Evolutionary conservation across 169 alveolate genomes (phyloP), one percentile per base, ranked within the genome.

Genomic region (Ichthyophthirius multifiliis): DNA sequence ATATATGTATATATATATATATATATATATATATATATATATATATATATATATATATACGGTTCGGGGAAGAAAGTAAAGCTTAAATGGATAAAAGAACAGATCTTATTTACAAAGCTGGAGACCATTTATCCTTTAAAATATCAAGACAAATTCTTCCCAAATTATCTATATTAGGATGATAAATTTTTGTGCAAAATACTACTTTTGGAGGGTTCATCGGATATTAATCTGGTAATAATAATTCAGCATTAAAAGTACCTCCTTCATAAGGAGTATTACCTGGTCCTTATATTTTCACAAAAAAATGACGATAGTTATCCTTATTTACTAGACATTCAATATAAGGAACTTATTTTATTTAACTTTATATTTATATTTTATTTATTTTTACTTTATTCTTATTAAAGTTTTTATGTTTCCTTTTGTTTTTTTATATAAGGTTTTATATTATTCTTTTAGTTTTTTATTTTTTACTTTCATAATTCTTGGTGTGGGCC

Each of bases 71-170:
- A 48, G 99, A 95, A 65, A 98, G 94, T 71, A 98, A 94, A 34
- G 99, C 99, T 89, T 98, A 99, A 35, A 98, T 98, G 44, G 99
- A 95, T 39, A 98, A 93, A 82, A 98, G 90, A 20, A 98, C 99
- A 10, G 99, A 97, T 83, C 99, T 92, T 31, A 98, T 97, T 89
- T 98, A 99, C 80, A 98, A 93, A 39, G 99, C 99, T 13, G 99
- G 99, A 89, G 99, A 96, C 99, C 99, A 98, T 90, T 98, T 98
- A 90, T 98, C 99, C 91, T 98, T 98, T 85, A 98, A 89, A 63
- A 98, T 97, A 90, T 98, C 99, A 79, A 98, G 90, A 85, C 99
- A 98, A 73, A 98, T 98, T 83, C 99, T 94, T 23, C 99, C 99
- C 82, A 98, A 95, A 83, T 97, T 97, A 90, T 98, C 99, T 94